A percentile compares a stretch with the other conserved stretches of the same genome.
These are phyloP conservation scores for Pseudogymnoascus sp. DNA, from an alignment of 2,329 filamentous ascomycete genomes.

Conservation along the genomic window DNA sequence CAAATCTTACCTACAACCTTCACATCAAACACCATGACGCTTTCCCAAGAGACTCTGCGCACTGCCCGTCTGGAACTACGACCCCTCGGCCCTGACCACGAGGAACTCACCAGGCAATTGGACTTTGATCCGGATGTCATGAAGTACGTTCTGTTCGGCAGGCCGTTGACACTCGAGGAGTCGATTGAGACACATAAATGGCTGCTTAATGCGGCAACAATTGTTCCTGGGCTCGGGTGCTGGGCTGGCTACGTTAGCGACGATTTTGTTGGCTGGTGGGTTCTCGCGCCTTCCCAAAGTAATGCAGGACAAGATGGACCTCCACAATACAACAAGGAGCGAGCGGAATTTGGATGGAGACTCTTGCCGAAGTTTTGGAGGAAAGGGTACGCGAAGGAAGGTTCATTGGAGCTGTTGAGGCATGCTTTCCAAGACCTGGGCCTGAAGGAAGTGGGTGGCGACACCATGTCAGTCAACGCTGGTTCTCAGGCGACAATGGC, in stretches of 20 bases:
- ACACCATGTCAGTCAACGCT: conserved; percentile 28
- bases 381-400: conserved; percentile 28
- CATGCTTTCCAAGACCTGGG: conserved; percentile 26
- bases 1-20: not conserved
- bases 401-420: conserved; percentile 23
- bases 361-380: conserved; percentile 27
- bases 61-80: conserved; percentile 1
- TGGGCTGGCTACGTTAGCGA: conserved; percentile 10
- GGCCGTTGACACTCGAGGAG: not conserved
- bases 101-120: not conserved
- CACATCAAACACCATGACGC: not conserved
- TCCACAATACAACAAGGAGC: conserved; percentile 7
- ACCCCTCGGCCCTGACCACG: not conserved
- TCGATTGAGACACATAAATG: not conserved
- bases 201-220: not conserved
- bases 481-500: conserved; percentile 21
- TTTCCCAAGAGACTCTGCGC: not conserved
- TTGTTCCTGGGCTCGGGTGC: not conserved
- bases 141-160: not conserved
- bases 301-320: not conserved
- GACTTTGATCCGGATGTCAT: conserved; percentile 3
- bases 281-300: conserved; percentile 19
- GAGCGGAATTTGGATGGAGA: conserved; percentile 25
- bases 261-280: conserved; percentile 29
- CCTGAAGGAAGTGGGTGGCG: conserved; percentile 21